These are phyloP conservation scores for Amyloporia xantha DNA, from an alignment of 768 basidiomycete species.

Conservation along the genomic window DNA sequence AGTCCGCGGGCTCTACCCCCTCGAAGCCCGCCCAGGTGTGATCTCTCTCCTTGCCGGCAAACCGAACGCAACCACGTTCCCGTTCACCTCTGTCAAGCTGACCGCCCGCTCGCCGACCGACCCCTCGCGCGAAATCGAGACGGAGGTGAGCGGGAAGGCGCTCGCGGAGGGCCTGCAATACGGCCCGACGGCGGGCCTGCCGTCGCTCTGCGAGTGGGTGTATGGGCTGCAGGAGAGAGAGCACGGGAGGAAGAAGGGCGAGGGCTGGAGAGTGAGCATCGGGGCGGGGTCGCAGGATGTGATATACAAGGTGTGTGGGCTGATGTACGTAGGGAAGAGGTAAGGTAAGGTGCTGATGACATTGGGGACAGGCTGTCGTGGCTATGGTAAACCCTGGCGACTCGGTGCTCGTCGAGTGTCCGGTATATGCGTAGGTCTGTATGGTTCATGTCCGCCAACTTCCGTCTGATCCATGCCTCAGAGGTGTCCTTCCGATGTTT, in stretches of 20 bases:
- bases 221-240: constrained; percentile 60
- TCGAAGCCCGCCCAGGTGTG: constrained; percentile 76
- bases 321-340: too few species aligned
- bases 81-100: constrained; percentile 74
- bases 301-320: constrained; percentile 68
- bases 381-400: constrained; percentile 78
- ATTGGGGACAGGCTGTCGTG: constrained; percentile 56
- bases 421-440: constrained; percentile 61
- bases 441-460: neutral
- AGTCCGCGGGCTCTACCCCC: constrained; percentile 64
- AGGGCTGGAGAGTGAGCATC: constrained; percentile 72
- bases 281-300: constrained; percentile 89
- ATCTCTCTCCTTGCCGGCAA: constrained; percentile 88
- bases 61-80: constrained; percentile 85
- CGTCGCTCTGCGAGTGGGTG: constrained; percentile 60
- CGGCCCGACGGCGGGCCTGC: constrained; percentile 66
- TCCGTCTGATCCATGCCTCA: constrained; percentile 19
- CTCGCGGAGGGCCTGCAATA: constrained; percentile 63
- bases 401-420: constrained; percentile 75
- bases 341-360: neutral
- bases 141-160: constrained; percentile 32
- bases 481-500: constrained; percentile 67
- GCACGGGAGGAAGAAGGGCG: constrained; percentile 55
- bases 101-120: constrained; percentile 51
- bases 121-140: constrained; percentile 46